A percentile compares a stretch with the other conserved stretches of the same genome.
These are phyloP conservation scores for Leucosporidium scottii DNA, from an alignment of 768 basidiomycete genomes.

Conservation along the genomic window DNA sequence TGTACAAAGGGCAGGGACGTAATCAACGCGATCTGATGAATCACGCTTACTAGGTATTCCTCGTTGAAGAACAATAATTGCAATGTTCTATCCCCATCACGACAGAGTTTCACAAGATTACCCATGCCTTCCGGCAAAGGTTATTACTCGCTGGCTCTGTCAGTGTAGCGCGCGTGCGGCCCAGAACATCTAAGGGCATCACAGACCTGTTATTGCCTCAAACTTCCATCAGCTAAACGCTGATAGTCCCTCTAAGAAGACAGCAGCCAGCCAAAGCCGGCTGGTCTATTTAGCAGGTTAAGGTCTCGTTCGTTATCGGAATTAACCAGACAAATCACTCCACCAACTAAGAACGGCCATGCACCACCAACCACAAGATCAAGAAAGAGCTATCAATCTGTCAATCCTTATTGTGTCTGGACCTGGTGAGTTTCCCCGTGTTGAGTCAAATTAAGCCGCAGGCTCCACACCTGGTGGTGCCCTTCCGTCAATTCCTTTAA, in stretches of 20 bases:
- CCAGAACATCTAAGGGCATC: too few relatives aligned
- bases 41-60: too few relatives aligned
- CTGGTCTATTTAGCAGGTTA: conserved; percentile 86
- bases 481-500: conserved; percentile 79
- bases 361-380: conserved; percentile 81
- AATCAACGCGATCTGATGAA: conserved; percentile 83
- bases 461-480: conserved; percentile 69
- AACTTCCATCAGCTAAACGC: too few relatives aligned
- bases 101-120: conserved; percentile 73
- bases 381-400: conserved; percentile 78
- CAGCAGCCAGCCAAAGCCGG: conserved; percentile 56
- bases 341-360: conserved; percentile 83
- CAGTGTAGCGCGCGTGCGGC: too few relatives aligned
- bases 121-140: conserved; percentile 67
- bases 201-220: too few relatives aligned
- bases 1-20: conserved; percentile 86
- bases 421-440: conserved; percentile 74
- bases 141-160: too few relatives aligned
- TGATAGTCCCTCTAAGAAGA: too few relatives aligned
- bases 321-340: conserved; percentile 97
- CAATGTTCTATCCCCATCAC: conserved; percentile 83
- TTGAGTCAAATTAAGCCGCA: conserved; percentile 81
- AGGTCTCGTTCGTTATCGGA: conserved; percentile 91
- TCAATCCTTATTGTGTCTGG: conserved; percentile 69
- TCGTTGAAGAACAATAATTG: conserved; percentile 88